These are phyloP conservation scores for Azolla pinnata DNA, from an alignment of 75 land plant species.

Conservation along the genomic window DNA sequence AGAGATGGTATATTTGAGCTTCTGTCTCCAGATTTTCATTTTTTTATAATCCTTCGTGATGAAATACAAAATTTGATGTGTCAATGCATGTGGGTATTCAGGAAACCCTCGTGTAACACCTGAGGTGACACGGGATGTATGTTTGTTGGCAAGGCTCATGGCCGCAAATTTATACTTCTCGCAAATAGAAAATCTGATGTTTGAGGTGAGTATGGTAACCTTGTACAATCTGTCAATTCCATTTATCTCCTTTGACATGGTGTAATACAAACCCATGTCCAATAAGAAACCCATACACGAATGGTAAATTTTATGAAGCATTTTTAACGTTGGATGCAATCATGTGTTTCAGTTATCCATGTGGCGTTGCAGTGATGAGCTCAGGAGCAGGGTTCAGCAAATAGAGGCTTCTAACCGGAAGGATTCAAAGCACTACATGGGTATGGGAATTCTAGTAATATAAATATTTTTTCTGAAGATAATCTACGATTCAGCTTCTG, in stretches of 20 bases:
- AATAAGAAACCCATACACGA: no score
- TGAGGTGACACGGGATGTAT: constrained; percentile 92
- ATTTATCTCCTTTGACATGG: no score
- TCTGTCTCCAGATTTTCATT: no score
- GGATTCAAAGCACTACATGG: constrained; percentile 86
- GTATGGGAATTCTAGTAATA: constrained; percentile 16
- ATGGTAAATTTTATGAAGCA: no score
- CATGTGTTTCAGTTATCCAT: constrained; percentile 68
- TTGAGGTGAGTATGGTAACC: constrained; percentile 46
- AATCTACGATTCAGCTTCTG: no score
- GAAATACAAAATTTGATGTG: neutral
- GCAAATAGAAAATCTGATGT: constrained; percentile 92
- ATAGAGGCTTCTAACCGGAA: constrained; percentile 46
- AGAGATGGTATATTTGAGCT: constrained; percentile 79
- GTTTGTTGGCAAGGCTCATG: constrained; percentile 89
- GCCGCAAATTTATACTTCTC: constrained; percentile 80
- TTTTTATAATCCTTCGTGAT: neutral
- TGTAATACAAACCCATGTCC: no score
- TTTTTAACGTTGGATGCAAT: no score
- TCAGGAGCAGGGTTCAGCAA: constrained; percentile 49
- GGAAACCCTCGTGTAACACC: constrained; percentile 98
- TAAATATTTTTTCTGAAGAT: neutral
- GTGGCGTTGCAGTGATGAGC: constrained; percentile 90
- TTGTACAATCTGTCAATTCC: no score
- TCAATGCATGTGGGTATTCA: constrained; percentile 13